These are phyloP conservation scores for Talaromyces sp. DNA, from an alignment of 2,329 filamentous ascomycete species.

Conservation along the genomic window DNA sequence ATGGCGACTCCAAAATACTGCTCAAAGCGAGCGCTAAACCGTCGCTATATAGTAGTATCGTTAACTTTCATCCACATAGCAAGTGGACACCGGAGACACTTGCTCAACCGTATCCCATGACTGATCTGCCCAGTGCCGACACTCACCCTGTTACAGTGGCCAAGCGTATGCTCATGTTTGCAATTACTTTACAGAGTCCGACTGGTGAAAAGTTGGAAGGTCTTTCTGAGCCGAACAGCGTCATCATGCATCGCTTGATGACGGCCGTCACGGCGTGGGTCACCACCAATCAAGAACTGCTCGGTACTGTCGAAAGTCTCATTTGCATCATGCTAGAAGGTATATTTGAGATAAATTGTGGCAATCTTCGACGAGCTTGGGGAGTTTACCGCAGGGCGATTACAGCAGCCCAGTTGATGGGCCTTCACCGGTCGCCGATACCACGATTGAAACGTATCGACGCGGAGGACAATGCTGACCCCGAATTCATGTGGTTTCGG, in stretches of 20 bases:
- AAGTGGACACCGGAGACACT: slow-evolving; percentile 20
- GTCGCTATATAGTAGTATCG: slow-evolving; percentile 12
- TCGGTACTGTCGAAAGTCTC: slow-evolving; percentile 36
- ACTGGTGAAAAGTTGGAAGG: slow-evolving; percentile 14
- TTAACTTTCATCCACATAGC: slow-evolving; percentile 20
- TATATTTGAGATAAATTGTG: slow-evolving; percentile 34
- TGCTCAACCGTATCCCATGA: slow-evolving; percentile 12
- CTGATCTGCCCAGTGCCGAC: slow-evolving; percentile 17
- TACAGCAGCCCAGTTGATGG: slow-evolving; percentile 39
- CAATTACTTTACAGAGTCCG: slow-evolving; percentile 28
- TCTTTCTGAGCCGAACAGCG: slow-evolving; percentile 25
- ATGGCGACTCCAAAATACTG: slow-evolving; percentile 20
- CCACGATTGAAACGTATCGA: slow-evolving; percentile 20
- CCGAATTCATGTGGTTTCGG: slow-evolving; percentile 35
- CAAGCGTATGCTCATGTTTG: slow-evolving; percentile 32
- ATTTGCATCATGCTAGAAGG: slow-evolving; percentile 41
- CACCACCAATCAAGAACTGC: slow-evolving; percentile 35
- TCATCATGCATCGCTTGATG: slow-evolving; percentile 26
- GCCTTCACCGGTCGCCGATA: slow-evolving; percentile 30
- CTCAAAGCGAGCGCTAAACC: slow-evolving; percentile 18
- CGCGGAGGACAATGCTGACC: slow-evolving; percentile 15
- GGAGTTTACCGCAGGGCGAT: slow-evolving; percentile 35
- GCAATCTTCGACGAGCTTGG: slow-evolving; percentile 41
- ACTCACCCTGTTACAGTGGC: slow-evolving; percentile 35
- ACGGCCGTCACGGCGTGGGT: slow-evolving; percentile 28